These are phyloP conservation scores for Irpex sp. DNA, from an alignment of 1,284 basidiomycete species.

Conservation along the genomic window DNA sequence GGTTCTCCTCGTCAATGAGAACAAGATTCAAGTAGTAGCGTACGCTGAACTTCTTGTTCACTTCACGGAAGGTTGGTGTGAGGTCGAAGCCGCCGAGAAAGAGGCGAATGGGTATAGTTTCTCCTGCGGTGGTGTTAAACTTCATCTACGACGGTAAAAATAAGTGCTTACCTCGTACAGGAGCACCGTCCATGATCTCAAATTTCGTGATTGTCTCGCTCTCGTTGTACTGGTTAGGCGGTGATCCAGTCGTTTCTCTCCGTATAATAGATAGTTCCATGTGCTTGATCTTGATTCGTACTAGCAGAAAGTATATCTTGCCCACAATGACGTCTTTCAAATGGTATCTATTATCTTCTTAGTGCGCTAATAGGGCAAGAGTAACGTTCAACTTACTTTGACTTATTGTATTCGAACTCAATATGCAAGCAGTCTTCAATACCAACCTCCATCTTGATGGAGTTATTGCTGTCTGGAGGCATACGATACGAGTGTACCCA, in stretches of 20 bases:
- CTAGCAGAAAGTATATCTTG: slow-evolving; percentile 98
- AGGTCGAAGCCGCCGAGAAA: slow-evolving; percentile 98
- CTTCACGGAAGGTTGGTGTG: slow-evolving; percentile 97
- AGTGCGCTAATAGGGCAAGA: background rate
- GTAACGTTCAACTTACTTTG: slow-evolving; percentile 63
- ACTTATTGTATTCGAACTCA: slow-evolving; percentile 99
- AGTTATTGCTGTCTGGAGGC: slow-evolving; percentile 96
- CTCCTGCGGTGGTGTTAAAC: slow-evolving; percentile 47
- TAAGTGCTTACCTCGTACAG: slow-evolving; percentile 70
- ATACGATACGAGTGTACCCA: slow-evolving; percentile 99
- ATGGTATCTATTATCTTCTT: slow-evolving; percentile 72
- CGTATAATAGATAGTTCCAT: slow-evolving; percentile 99
- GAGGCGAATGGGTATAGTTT: slow-evolving; percentile 96
- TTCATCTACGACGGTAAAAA: too few relatives aligned
- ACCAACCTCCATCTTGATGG: slow-evolving; percentile 99
- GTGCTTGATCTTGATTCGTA: slow-evolving; percentile 99
- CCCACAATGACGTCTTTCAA: slow-evolving; percentile 99
- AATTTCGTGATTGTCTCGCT: slow-evolving; percentile 99
- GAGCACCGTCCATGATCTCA: slow-evolving; percentile 98
- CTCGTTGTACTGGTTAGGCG: slow-evolving; percentile 98
- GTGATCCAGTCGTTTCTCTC: slow-evolving; percentile 92
- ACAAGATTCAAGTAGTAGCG: slow-evolving; percentile 97
- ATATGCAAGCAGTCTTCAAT: slow-evolving; percentile 99
- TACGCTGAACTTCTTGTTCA: slow-evolving; percentile 99
- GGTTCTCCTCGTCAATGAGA: slow-evolving; percentile 96